Percentiles rank a stretch among this genome's conserved stretches.
Conservation (phyloP, 1,284 basidiomycete species). For the Rhodotorula sp. region DNA sequence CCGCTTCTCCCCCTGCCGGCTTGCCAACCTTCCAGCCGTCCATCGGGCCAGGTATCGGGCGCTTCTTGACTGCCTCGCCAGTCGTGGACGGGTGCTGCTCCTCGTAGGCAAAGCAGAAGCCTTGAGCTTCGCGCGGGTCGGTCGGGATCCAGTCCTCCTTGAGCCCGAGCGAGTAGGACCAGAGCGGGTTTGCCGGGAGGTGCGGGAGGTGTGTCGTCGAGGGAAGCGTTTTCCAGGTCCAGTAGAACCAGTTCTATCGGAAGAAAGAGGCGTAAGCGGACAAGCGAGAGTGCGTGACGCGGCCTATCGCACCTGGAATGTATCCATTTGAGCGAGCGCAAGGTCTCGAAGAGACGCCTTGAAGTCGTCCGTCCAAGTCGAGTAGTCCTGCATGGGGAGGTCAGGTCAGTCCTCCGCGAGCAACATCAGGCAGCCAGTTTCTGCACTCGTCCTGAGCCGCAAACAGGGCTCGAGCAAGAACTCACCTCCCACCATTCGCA, state of each 20-base stretch:
- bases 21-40: conserved; percentile 17
- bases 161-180: conserved; percentile 62
- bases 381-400: conserved; percentile 55
- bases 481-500: conserved; percentile 37
- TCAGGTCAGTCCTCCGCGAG: background rate
- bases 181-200: conserved; percentile 65
- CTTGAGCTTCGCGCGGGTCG: conserved; percentile 69
- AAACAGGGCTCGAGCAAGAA: background rate
- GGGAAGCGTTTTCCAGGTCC: conserved; percentile 89
- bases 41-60: background rate
- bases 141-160: conserved; percentile 74
- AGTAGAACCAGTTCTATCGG: conserved; percentile 80
- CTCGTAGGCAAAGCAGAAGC: conserved; percentile 47
- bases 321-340: conserved; percentile 77
- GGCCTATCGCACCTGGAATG: conserved; percentile 24
- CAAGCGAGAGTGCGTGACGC: background rate
- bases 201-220: conserved; percentile 58
- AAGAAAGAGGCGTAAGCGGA: background rate
- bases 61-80: background rate
- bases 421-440: background rate
- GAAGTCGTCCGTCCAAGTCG: conserved; percentile 60
- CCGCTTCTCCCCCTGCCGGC: no score
- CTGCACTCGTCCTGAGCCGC: background rate
- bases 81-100: background rate
- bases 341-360: conserved; percentile 66